Conservation (phyloP, 2,329 filamentous ascomycete genomes). For the Botrytis elliptica region DNA sequence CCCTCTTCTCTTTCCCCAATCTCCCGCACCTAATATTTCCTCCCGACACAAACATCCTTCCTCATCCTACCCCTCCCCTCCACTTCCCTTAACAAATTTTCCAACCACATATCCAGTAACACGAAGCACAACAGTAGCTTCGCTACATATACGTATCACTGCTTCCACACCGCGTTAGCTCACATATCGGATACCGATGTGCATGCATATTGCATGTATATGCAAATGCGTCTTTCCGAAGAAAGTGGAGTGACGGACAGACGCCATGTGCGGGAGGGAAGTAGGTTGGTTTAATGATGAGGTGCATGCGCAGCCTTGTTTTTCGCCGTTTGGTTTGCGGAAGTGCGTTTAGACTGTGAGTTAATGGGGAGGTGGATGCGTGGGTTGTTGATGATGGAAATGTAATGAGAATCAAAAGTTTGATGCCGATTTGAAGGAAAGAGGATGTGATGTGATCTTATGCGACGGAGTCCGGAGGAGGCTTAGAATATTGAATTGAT, state of each 20-base stretch:
- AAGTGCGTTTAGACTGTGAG: not conserved
- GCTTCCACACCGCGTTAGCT: not conserved
- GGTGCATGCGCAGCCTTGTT: not conserved
- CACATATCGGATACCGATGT: not conserved
- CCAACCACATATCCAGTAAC: not conserved
- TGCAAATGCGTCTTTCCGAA: not conserved
- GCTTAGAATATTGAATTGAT: not conserved
- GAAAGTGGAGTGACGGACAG: conserved; percentile 1
- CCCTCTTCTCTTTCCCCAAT: not conserved
- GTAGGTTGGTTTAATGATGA: not conserved
- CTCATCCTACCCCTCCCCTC: not conserved
- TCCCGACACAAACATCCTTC: not conserved
- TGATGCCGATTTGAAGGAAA: not conserved
- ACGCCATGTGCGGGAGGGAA: conserved; percentile 11
- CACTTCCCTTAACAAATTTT: not conserved
- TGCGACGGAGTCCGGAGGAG: too few relatives aligned
- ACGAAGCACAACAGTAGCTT: not conserved
- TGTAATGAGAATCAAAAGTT: not conserved
- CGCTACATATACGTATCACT: not conserved
- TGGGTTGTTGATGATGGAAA: not conserved
- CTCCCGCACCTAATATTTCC: not conserved
- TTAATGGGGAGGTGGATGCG: not conserved
- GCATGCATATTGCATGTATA: not conserved
- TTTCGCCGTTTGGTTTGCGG: not conserved
- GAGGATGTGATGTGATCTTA: not conserved